Percentiles rank a stretch among this genome's conserved stretches.
Conservation (phyloP, 441 rosid species). For the Pelargonium australe region DNA sequence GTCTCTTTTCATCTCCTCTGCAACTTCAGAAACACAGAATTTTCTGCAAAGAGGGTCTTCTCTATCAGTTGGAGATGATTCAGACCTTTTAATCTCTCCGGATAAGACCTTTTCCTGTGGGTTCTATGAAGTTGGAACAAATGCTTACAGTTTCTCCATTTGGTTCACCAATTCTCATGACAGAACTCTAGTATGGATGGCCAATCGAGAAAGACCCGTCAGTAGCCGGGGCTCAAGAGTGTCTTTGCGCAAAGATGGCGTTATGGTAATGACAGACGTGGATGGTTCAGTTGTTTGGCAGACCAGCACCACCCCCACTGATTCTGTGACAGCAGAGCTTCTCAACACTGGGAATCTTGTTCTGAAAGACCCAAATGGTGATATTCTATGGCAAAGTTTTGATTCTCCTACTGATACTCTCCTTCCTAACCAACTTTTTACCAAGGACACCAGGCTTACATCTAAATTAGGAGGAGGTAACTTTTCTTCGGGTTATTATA, state of each 20-base stretch:
- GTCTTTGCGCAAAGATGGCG: conserved; percentile 1
- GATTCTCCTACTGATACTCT: conserved; percentile 40
- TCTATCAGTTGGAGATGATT: neutral
- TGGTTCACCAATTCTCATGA: conserved; percentile 25
- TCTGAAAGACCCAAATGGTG: no score
- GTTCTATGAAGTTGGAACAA: conserved; percentile 21
- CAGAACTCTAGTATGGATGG: neutral
- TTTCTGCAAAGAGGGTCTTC: neutral
- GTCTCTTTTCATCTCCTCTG: neutral
- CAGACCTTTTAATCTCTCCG: neutral
- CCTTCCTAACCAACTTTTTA: conserved; percentile 33
- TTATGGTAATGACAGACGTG: no score
- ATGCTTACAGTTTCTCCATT: conserved; percentile 25
- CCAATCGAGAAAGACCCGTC: no score
- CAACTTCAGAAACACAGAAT: neutral
- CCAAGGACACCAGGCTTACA: conserved; percentile 27
- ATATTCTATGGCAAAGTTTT: no score
- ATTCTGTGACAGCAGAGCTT: conserved; percentile 8
- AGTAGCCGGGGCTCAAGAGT: conserved; percentile 6
- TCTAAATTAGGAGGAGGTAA: conserved; percentile 27
- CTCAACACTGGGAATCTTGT: conserved; percentile 20
- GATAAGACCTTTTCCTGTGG: conserved; percentile 23
- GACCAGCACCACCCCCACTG: no score
- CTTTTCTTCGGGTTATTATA: conserved; percentile 28
- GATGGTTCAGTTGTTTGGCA: conserved; percentile 12